These are phyloP conservation scores for Fonsecaea erecta DNA, from an alignment of 2,329 filamentous ascomycete species.

Conservation along the genomic window DNA sequence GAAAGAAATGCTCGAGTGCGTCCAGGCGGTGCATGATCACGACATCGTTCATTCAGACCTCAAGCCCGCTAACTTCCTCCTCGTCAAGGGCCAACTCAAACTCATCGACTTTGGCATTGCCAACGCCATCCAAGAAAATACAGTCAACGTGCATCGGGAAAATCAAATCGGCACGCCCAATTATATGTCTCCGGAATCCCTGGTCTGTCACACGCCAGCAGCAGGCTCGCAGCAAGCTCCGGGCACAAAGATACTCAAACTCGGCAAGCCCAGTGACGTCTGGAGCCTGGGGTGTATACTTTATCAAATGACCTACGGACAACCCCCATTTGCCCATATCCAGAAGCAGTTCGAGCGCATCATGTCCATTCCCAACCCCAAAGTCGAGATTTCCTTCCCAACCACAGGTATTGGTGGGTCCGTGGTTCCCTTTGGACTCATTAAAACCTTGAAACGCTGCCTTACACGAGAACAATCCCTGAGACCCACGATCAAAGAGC, in stretches of 20 bases:
- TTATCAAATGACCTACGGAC: constrained; percentile 98
- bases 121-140: constrained; percentile 95
- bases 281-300: constrained; percentile 97
- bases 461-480: constrained; percentile 62
- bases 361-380: constrained; percentile 56
- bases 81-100: constrained; percentile 87
- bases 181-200: constrained; percentile 96
- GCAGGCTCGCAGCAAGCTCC: constrained; percentile 50
- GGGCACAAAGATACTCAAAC: constrained; percentile 78
- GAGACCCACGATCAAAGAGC: constrained; percentile 61
- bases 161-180: constrained; percentile 94
- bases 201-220: constrained; percentile 80
- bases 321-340: constrained; percentile 93
- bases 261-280: constrained; percentile 93
- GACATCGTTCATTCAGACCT: constrained; percentile 97
- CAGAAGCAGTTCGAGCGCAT: constrained; percentile 83
- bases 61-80: constrained; percentile 95
- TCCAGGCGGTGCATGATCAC: constrained; percentile 82
- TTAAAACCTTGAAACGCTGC: constrained; percentile 61
- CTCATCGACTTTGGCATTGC: constrained; percentile 99
- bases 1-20: constrained; percentile 98
- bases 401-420: constrained; percentile 53
- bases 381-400: constrained; percentile 54
- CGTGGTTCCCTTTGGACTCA: constrained; percentile 59
- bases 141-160: constrained; percentile 95